A percentile compares a stretch with the other conserved stretches of the same genome.
Conservation (phyloP, 805 yeast species). For the Ascoidea rubescens region DNA sequence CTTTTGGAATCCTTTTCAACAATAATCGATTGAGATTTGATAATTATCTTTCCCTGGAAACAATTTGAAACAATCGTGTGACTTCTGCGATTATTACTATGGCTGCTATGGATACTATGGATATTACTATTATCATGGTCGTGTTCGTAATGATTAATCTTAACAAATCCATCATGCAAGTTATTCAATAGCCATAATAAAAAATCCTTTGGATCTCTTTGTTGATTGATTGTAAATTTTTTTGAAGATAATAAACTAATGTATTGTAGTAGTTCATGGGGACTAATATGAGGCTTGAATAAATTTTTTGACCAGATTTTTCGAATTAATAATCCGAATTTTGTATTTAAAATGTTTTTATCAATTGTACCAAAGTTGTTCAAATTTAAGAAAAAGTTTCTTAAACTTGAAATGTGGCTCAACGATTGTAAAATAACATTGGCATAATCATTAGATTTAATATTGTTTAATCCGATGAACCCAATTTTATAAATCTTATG, state of each 20-base stretch:
- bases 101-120: slow-evolving; percentile 14
- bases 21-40: slow-evolving; percentile 17
- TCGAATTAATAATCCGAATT: slow-evolving; percentile 32
- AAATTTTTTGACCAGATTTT: slow-evolving; percentile 53
- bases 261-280: slow-evolving; percentile 47
- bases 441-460: slow-evolving; percentile 35
- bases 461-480: slow-evolving; percentile 47
- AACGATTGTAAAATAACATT: slow-evolving; percentile 44
- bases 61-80: slow-evolving; percentile 19
- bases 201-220: slow-evolving; percentile 41
- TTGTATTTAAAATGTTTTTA: slow-evolving; percentile 23
- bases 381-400: slow-evolving; percentile 29
- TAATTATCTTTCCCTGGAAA: slow-evolving; percentile 40
- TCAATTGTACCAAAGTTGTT: slow-evolving; percentile 8
- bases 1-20: slow-evolving; percentile 15
- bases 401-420: slow-evolving; percentile 35
- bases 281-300: slow-evolving; percentile 49
- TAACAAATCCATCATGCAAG: slow-evolving; percentile 19
- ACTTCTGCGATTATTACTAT: slow-evolving; percentile 7
- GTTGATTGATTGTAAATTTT: slow-evolving; percentile 23
- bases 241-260: slow-evolving; percentile 30
- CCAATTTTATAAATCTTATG: slow-evolving; percentile 43
- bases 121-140: slow-evolving; percentile 15
- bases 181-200: slow-evolving; percentile 45
- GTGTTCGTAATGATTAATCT: slow-evolving; percentile 8